Evolutionary conservation across 2,329 filamentous ascomycete species (phyloP).

Genomic region (Aspergillus texensis): DNA sequence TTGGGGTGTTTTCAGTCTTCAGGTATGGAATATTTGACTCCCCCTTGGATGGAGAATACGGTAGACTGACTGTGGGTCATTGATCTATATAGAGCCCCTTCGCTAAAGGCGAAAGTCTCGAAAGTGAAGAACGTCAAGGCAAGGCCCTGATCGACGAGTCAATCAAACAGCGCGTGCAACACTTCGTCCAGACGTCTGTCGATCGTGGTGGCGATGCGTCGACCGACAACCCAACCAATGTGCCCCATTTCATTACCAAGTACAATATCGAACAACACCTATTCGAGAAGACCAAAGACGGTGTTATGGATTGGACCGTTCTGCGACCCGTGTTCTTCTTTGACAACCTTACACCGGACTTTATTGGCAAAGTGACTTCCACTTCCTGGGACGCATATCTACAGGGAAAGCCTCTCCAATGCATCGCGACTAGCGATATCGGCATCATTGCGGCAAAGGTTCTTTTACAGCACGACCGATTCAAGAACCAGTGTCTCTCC

Average conservation of each 20-base stretch:
- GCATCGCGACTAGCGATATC: slow-evolving; percentile 53
- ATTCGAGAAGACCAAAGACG: slow-evolving; percentile 41
- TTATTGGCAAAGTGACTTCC: slow-evolving; percentile 53
- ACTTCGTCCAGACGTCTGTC: slow-evolving; percentile 67
- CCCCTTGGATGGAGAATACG: background rate
- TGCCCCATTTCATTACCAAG: slow-evolving; percentile 67
- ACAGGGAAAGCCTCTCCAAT: slow-evolving; percentile 46
- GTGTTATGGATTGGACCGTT: slow-evolving; percentile 62
- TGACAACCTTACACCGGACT: slow-evolving; percentile 55
- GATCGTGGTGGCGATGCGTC: slow-evolving; percentile 63
- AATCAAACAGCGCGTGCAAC: slow-evolving; percentile 56
- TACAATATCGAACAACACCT: slow-evolving; percentile 65
- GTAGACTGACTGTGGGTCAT: background rate
- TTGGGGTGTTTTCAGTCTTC: slow-evolving; percentile 66
- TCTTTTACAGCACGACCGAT: slow-evolving; percentile 50
- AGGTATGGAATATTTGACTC: slow-evolving; percentile 40
- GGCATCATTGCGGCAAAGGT: slow-evolving; percentile 55
- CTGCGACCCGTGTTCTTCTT: slow-evolving; percentile 66
- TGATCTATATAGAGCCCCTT: background rate
- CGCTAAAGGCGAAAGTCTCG: background rate
- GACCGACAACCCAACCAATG: slow-evolving; percentile 55
- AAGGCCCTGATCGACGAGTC: slow-evolving; percentile 62
- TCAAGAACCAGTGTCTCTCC: slow-evolving; percentile 36
- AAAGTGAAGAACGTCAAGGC: slow-evolving; percentile 58
- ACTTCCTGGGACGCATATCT: slow-evolving; percentile 45